Conservation (phyloP, 2,329 filamentous ascomycete species). For the Xylariomycetidae sp. region DNA sequence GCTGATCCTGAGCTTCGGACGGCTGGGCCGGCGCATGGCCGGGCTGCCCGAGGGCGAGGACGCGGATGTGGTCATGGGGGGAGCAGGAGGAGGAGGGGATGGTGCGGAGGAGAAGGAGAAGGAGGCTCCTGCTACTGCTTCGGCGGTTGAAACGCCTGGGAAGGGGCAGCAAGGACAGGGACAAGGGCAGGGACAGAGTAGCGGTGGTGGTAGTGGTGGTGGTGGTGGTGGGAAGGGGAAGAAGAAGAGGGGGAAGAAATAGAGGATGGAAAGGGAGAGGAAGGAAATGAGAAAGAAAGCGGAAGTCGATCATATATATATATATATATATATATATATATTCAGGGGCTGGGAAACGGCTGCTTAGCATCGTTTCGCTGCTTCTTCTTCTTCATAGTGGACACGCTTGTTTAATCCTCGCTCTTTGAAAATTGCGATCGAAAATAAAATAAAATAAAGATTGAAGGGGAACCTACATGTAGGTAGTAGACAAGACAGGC, state of each 20-base stretch:
- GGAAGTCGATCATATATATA: too few relatives aligned
- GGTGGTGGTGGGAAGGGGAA: slow-evolving; percentile 53
- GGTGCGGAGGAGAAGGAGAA: slow-evolving; percentile 17
- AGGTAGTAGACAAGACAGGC: too few relatives aligned
- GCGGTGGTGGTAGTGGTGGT: slow-evolving; percentile 24
- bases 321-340: too few relatives aligned
- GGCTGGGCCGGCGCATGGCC: slow-evolving; percentile 66
- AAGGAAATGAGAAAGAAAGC: neutral
- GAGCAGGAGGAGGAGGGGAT: slow-evolving; percentile 29
- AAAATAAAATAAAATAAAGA: too few relatives aligned
- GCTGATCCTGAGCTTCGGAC: slow-evolving; percentile 71
- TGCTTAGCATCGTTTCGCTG: too few relatives aligned
- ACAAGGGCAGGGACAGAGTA: slow-evolving; percentile 19
- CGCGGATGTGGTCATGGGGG: slow-evolving; percentile 36
- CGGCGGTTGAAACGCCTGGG: slow-evolving; percentile 14
- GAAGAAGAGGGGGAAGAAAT: slow-evolving; percentile 35
- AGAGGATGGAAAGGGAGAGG: neutral
- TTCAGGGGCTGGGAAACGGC: too few relatives aligned
- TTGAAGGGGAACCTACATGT: too few relatives aligned
- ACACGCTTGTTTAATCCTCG: too few relatives aligned
- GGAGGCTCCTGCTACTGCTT: slow-evolving; percentile 4
- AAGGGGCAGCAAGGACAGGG: slow-evolving; percentile 24
- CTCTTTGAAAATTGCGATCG: too few relatives aligned
- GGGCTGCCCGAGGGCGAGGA: slow-evolving; percentile 40
- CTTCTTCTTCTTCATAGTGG: too few relatives aligned